phyloP scores from a whole-genome alignment of 208 protist species.

The Leishmania turanica region DNA sequence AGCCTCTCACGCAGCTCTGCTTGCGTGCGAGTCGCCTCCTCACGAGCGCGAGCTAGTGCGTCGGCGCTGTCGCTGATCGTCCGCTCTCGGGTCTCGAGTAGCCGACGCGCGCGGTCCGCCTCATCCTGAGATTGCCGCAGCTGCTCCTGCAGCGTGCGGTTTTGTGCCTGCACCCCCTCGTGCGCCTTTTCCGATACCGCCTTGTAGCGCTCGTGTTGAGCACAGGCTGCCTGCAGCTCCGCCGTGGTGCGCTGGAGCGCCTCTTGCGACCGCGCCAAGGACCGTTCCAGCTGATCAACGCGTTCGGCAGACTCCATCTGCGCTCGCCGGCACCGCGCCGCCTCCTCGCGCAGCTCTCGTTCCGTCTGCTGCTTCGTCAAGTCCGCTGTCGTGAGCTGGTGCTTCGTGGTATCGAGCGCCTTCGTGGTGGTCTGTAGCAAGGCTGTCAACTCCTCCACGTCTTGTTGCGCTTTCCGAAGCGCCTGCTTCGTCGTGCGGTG shows the following conservation, averaged over 20 bases:
- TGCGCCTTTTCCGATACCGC: constrained; percentile 22
- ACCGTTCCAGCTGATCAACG: constrained; percentile 29
- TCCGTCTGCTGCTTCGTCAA: constrained; percentile 19
- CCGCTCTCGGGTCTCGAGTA: constrained; percentile 35
- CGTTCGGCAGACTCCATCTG: constrained; percentile 21
- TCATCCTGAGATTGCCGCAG: constrained; percentile 30
- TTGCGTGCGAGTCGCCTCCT: constrained; percentile 21
- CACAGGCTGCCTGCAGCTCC: constrained; percentile 15
- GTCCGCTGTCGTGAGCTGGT: constrained; percentile 11
- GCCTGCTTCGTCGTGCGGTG: constrained; percentile 10
- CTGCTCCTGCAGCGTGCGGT: constrained; percentile 32
- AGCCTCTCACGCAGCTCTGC: constrained; percentile 47
- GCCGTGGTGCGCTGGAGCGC: constrained; percentile 18
- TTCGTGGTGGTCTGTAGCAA: constrained; percentile 25
- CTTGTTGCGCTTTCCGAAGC: constrained; percentile 15
- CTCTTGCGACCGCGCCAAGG: constrained; percentile 12
- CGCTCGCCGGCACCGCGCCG: constrained; percentile 12
- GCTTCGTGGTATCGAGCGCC: constrained; percentile 18
- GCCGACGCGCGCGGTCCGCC: constrained; percentile 17
- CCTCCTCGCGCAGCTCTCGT: constrained; percentile 29
- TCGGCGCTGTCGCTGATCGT: constrained; percentile 26
- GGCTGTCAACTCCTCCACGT: constrained; percentile 24
- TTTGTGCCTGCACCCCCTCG: constrained; percentile 28
- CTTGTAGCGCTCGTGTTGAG: constrained; percentile 29
- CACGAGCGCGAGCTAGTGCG: constrained; percentile 16